Conservation (phyloP, 2,329 filamentous ascomycete genomes). For the Blastomyces gilchristii region DNA sequence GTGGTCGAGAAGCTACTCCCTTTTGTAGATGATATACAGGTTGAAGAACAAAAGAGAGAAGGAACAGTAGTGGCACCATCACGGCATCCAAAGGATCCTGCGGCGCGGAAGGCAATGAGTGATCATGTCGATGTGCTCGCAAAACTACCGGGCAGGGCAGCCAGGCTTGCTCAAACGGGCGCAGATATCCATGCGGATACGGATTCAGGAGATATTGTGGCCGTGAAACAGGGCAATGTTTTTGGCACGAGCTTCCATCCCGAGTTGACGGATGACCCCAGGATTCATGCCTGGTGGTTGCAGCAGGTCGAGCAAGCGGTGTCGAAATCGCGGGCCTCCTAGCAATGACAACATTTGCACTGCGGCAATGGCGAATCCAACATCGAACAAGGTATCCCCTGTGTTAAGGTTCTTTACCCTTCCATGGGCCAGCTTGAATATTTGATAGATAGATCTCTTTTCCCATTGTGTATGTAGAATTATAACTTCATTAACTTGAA, state of each 20-base stretch:
- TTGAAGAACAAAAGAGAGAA: constrained; percentile 37
- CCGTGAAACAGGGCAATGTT: constrained; percentile 80
- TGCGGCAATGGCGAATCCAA: neutral
- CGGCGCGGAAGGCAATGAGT: constrained; percentile 36
- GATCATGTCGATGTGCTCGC: constrained; percentile 50
- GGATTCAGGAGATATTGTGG: constrained; percentile 62
- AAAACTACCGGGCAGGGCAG: constrained; percentile 44
- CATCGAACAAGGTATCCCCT: neutral
- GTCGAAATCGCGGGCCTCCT: constrained; percentile 1
- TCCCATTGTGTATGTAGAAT: constrained; percentile 7
- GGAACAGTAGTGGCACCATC: constrained; percentile 50
- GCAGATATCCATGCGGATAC: constrained; percentile 31
- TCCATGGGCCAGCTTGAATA: neutral
- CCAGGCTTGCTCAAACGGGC: constrained; percentile 38
- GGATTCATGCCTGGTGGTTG: constrained; percentile 94
- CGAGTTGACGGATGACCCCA: constrained; percentile 74
- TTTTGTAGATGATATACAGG: constrained; percentile 41
- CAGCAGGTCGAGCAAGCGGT: constrained; percentile 50
- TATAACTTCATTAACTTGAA: constrained; percentile 4
- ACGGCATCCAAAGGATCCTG: constrained; percentile 35
- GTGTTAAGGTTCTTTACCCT: neutral
- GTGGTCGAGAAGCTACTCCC: constrained; percentile 75
- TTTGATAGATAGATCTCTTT: neutral
- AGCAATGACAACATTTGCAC: neutral
- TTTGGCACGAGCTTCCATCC: constrained; percentile 95